phyloP scores from a whole-genome alignment of 2,329 filamentous ascomycete genomes.

The Aschersonia sp. region DNA sequence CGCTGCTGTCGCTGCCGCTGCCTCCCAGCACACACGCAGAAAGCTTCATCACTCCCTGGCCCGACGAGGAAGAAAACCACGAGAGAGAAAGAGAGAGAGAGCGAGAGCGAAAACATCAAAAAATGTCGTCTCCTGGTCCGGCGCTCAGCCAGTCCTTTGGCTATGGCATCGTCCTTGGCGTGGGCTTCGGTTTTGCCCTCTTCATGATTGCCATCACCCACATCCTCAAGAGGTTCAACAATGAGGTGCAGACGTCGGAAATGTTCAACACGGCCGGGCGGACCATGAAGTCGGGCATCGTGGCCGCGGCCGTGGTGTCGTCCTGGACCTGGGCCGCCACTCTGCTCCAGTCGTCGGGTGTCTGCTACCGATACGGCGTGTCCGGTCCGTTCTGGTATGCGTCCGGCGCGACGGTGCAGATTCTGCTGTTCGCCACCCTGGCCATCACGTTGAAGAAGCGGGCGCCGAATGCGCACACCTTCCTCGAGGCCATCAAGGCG shows the following conservation, averaged over 20 bases:
- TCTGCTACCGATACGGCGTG: conserved; percentile 68
- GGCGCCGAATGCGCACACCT: conserved; percentile 75
- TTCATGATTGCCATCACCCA: conserved; percentile 64
- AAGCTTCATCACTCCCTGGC: not conserved
- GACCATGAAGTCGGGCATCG: conserved; percentile 77
- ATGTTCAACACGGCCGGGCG: conserved; percentile 84
- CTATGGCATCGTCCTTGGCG: conserved; percentile 63
- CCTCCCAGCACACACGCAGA: too few species aligned
- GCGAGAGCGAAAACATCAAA: not conserved
- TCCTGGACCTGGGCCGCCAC: conserved; percentile 92
- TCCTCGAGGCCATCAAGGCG: conserved; percentile 69
- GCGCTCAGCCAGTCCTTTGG: conserved; percentile 48
- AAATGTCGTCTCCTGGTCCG: conserved; percentile 9
- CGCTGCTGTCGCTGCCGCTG: too few species aligned
- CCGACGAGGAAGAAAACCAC: not conserved
- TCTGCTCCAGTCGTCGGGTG: conserved; percentile 62
- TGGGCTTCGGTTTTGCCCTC: conserved; percentile 60
- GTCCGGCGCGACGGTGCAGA: conserved; percentile 66
- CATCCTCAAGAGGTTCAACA: conserved; percentile 44
- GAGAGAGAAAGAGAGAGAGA: not conserved
- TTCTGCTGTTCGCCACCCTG: conserved; percentile 77
- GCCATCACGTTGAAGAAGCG: conserved; percentile 81
- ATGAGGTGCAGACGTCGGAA: conserved; percentile 74
- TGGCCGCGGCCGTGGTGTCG: conserved; percentile 79
- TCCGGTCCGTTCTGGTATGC: conserved; percentile 47